Evolutionary conservation across 164 flowering plant species (phyloP), one percentile per base, ranked within the genome.

Genomic region (Nymphaea thermarum): DNA sequence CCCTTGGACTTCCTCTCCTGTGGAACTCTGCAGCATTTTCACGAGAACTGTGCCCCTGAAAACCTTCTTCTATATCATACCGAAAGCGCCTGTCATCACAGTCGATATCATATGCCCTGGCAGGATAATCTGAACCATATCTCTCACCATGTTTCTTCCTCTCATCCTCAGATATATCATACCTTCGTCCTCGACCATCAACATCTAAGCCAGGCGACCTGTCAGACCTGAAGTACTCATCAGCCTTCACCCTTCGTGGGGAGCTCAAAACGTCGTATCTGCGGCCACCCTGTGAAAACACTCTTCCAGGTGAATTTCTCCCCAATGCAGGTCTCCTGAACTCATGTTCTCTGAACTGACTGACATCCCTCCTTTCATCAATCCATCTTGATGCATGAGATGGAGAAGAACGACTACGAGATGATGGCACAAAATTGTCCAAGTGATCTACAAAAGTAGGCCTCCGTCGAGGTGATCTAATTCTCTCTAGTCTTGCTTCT

Each of bases 221-320:
- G 64, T 78, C 75, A 62, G 81, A 78, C 65, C 76, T 80, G 66
- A 71, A 67, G 59, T 68, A 73, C 53, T 73, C 81, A 68, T 82
- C 81, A 6, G 76, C 70, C 62, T 81, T 83, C 65, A 73, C 41
- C 62, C 83, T 77, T 45, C 73, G 77, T 4, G 76, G 66, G 43
- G 80, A 70, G 41, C 72, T 76, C 17, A 65, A 65, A 25, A 69
- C n/a, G 62, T 80, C 82, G 68, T 75, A 73, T 71, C 78, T 80
- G 15, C 72, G 74, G 45, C 53, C 42, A 62, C 64, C 17, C 43
- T 74, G 71, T 57, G 75, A 43, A 12, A 76, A 69, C 47, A 66
- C 44, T 70, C 85, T 79, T 51, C 65, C 75, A 51, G 87, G 84
- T 6, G 83, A 79, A 67, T 80, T 73, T 70, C 81, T 74, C 44